Percentiles rank a stretch among this genome's conserved stretches.
Conservation (phyloP, 352 stramenopile species). For the Pythium phragmitis region DNA sequence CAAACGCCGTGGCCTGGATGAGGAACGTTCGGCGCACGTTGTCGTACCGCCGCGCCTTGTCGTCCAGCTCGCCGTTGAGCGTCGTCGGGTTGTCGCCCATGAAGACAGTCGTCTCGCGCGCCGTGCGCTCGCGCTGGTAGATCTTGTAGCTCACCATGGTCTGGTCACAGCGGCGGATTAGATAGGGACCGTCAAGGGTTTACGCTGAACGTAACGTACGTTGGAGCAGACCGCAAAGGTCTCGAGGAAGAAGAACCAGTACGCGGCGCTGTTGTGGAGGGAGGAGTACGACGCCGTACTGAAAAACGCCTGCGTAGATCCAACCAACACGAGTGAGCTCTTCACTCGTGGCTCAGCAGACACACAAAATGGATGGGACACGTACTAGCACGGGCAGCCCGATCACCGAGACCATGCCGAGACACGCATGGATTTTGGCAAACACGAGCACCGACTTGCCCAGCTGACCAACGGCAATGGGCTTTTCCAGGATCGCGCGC, state of each 20-base stretch:
- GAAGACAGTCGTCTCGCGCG: conserved; percentile 28
- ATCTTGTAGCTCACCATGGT: conserved; percentile 52
- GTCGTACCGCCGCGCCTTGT: conserved; percentile 28
- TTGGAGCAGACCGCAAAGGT: conserved; percentile 59
- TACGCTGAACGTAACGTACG: conserved; percentile 25
- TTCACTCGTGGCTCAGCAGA: not conserved
- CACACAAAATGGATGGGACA: not conserved
- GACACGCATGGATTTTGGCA: conserved; percentile 18
- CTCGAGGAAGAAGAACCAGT: conserved; percentile 72
- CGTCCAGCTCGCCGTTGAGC: conserved; percentile 34
- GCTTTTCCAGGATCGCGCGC: conserved; percentile 31
- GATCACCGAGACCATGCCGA: conserved; percentile 46
- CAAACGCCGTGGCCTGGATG: conserved; percentile 43
- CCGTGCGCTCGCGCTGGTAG: conserved; percentile 35
- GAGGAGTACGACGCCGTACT: conserved; percentile 54
- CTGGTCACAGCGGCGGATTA: not conserved
- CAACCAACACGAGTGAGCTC: no score
- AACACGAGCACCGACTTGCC: conserved; percentile 26
- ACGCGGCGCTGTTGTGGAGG: conserved; percentile 56
- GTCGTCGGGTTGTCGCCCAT: conserved; percentile 22
- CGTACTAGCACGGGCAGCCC: conserved; percentile 53
- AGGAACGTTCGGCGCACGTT: conserved; percentile 38
- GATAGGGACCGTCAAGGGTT: no score
- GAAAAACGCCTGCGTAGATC: conserved; percentile 69
- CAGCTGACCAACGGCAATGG: conserved; percentile 36